Evolutionary conservation across 768 basidiomycete species (phyloP).

Genomic region (Amanita exitialis): DNA sequence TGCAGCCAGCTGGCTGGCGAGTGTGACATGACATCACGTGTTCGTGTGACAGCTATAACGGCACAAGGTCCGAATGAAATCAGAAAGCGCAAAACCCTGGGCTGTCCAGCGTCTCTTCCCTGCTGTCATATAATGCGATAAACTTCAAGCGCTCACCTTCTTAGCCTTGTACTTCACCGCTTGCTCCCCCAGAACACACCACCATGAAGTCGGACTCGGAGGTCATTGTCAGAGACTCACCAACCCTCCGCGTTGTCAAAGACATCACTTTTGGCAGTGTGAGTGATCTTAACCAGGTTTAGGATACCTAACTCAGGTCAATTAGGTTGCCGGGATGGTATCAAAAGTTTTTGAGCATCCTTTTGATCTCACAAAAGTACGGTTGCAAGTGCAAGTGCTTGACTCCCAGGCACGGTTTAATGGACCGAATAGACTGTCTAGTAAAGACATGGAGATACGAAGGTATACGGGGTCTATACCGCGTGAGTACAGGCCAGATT

Average conservation of each 20-base stretch:
- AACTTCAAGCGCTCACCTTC: too few relatives aligned
- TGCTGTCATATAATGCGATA: too few relatives aligned
- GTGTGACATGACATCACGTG: too few relatives aligned
- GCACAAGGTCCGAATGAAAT: too few relatives aligned
- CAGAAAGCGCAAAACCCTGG: too few relatives aligned
- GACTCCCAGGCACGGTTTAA: constrained; percentile 57
- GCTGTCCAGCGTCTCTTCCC: too few relatives aligned
- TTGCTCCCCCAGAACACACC: background rate
- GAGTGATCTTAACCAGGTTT: constrained; percentile 11
- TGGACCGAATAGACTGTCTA: constrained; percentile 87
- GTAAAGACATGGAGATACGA: constrained; percentile 73
- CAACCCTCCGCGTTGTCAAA: constrained; percentile 25
- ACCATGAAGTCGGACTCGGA: constrained; percentile 10
- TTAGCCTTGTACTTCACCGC: background rate
- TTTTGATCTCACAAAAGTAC: constrained; percentile 88
- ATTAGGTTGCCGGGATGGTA: constrained; percentile 68
- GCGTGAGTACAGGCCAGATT: constrained; percentile 39
- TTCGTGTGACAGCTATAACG: too few relatives aligned
- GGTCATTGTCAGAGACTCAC: constrained; percentile 11
- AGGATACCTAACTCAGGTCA: background rate
- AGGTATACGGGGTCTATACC: constrained; percentile 77
- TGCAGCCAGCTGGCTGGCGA: too few relatives aligned
- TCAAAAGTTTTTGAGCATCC: constrained; percentile 89
- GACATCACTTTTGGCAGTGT: constrained; percentile 42
- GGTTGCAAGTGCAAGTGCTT: constrained; percentile 81